Conservation (phyloP, 2,329 filamentous ascomycete species). For the Diaporthe destruens region DNA sequence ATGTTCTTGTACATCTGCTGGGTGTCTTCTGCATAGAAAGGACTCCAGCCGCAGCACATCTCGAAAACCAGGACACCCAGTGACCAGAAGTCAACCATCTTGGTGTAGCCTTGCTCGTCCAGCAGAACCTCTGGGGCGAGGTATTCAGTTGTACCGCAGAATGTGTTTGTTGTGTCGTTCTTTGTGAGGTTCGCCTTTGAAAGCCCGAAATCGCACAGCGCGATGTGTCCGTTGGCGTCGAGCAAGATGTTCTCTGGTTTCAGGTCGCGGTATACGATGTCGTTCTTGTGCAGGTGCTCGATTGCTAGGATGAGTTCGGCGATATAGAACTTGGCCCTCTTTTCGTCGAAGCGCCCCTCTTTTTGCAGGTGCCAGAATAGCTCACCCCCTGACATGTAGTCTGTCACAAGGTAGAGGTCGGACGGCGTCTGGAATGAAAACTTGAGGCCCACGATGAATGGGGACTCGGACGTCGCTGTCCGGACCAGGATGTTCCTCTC, state of each 20-base stretch:
- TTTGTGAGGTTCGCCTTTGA: slow-evolving; percentile 98
- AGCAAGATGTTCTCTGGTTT: slow-evolving; percentile 98
- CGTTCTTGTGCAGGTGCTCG: slow-evolving; percentile 94
- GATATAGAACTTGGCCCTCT: slow-evolving; percentile 97
- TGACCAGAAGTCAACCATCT: slow-evolving; percentile 99
- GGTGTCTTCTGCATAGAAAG: slow-evolving; percentile 98
- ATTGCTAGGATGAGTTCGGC: slow-evolving; percentile 96
- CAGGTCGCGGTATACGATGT: slow-evolving; percentile 97
- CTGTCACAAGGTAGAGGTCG: slow-evolving; percentile 97
- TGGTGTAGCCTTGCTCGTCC: slow-evolving; percentile 97
- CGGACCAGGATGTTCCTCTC: slow-evolving; percentile 97
- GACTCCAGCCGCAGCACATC: slow-evolving; percentile 99
- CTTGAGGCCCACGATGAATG: slow-evolving; percentile 97
- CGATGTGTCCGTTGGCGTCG: slow-evolving; percentile 97
- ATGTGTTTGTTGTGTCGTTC: slow-evolving; percentile 98
- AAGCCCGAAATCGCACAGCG: slow-evolving; percentile 95
- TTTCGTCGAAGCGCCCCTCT: slow-evolving; percentile 94
- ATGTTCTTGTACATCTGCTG: slow-evolving; percentile 99
- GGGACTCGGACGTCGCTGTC: slow-evolving; percentile 94
- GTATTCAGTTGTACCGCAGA: slow-evolving; percentile 98
- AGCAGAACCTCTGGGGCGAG: slow-evolving; percentile 94
- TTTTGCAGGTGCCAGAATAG: slow-evolving; percentile 99
- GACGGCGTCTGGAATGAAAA: slow-evolving; percentile 99
- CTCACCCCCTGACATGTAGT: slow-evolving; percentile 99
- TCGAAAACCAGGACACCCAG: slow-evolving; percentile 97